A percentile compares a stretch with the other conserved stretches of the same genome.
phyloP scores from a whole-genome alignment of 257 asterid genomes.

The Perilla frutescens region DNA sequence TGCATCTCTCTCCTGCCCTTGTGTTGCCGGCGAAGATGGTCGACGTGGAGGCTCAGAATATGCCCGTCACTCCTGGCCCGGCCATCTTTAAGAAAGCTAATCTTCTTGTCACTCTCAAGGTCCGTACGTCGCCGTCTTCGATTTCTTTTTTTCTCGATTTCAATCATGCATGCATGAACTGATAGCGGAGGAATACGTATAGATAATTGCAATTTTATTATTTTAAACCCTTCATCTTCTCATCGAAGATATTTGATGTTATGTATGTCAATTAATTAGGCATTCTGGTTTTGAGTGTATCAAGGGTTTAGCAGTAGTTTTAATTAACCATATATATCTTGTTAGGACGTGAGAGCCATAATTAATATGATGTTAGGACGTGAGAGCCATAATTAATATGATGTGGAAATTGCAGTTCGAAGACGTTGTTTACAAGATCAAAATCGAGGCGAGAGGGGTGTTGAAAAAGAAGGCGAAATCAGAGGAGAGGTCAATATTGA shows the following conservation, averaged over 20 bases:
- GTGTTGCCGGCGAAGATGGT: slow-evolving; percentile 27
- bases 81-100: slow-evolving; percentile 39
- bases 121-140: background rate
- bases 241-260: no score
- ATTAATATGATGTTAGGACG: no score
- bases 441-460: slow-evolving; percentile 34
- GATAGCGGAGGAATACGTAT: no score
- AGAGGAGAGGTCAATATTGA: slow-evolving; percentile 59
- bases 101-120: slow-evolving; percentile 47
- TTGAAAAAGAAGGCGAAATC: slow-evolving; percentile 37
- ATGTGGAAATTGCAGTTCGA: slow-evolving; percentile 57
- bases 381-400: no score
- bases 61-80: background rate
- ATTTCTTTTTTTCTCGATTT: no score
- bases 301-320: no score
- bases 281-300: no score
- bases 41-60: slow-evolving; percentile 38
- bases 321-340: no score
- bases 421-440: slow-evolving; percentile 62
- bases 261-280: no score
- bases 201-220: no score
- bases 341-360: no score
- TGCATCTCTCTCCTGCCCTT: background rate
- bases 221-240: no score
- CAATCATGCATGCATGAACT: slow-evolving; percentile 25